phyloP scores from a whole-genome alignment of 495 filamentous ascomycete species.

The Pyronema omphalodes region DNA sequence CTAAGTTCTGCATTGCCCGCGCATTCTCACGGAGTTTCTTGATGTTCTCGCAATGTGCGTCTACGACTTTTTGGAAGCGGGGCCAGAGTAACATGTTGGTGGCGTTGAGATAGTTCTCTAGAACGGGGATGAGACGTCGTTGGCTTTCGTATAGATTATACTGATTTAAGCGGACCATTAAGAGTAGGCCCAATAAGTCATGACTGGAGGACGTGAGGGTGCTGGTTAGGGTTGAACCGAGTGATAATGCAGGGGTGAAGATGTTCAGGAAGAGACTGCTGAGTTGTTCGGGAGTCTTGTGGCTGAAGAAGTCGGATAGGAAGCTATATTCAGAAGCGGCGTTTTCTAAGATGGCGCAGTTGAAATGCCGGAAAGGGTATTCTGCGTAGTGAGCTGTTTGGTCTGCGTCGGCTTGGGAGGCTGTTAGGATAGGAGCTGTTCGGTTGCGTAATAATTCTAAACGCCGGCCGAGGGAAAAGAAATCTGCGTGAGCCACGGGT shows the following conservation, averaged over 20 bases:
- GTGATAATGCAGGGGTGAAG: constrained; percentile 64
- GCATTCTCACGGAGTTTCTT: constrained; percentile 37
- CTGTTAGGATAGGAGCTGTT: constrained; percentile 41
- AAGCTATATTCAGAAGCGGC: constrained; percentile 90
- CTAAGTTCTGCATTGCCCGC: constrained; percentile 37
- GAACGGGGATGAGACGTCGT: constrained; percentile 69
- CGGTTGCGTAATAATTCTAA: constrained; percentile 57
- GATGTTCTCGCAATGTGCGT: constrained; percentile 75
- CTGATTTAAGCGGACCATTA: constrained; percentile 87
- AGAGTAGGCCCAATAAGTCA: constrained; percentile 68
- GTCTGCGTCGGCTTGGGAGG: constrained; percentile 77
- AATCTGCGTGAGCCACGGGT: constrained; percentile 30
- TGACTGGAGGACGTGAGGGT: constrained; percentile 54
- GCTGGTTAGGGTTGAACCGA: constrained; percentile 61
- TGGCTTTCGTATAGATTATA: constrained; percentile 85
- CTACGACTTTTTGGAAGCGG: constrained; percentile 82
- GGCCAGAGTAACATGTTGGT: constrained; percentile 95
- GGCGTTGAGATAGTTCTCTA: constrained; percentile 82
- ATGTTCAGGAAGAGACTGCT: constrained; percentile 56
- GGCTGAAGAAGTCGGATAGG: constrained; percentile 70
- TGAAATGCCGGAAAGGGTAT: constrained; percentile 79
- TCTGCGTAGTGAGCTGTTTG: constrained; percentile 72
- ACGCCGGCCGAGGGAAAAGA: constrained; percentile 71
- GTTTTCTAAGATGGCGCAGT: constrained; percentile 84
- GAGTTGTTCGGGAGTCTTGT: constrained; percentile 36